A percentile compares a stretch with the other conserved stretches of the same genome.
Evolutionary conservation across 1,284 basidiomycete species (phyloP).

Genomic region (Violaceomyces palustris): DNA sequence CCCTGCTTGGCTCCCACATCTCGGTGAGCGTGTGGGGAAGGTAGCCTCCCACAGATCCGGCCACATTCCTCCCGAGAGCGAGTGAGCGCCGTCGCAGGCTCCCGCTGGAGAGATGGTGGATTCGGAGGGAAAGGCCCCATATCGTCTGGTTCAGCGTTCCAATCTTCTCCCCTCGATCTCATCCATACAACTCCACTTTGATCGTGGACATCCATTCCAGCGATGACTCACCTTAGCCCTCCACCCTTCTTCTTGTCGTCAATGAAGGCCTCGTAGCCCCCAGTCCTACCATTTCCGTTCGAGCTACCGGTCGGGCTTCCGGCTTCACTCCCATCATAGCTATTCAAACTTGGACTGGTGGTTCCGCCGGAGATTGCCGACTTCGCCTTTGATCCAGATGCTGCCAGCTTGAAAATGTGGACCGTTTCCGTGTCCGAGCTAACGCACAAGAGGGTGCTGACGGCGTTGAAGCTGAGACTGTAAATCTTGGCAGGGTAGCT

Average conservation of each 20-base stretch:
- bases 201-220: too few species aligned
- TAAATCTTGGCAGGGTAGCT: conserved; percentile 81
- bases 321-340: conserved; percentile 9
- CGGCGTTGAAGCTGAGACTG: conserved; percentile 84
- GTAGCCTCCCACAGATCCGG: conserved; percentile 72
- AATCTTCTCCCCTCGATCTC: too few species aligned
- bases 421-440: conserved; percentile 91
- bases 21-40: conserved; percentile 85
- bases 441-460: conserved; percentile 78
- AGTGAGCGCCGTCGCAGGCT: conserved; percentile 62
- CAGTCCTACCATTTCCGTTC: conserved; percentile 15
- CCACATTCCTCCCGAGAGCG: conserved; percentile 31
- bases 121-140: too few species aligned
- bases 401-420: conserved; percentile 83
- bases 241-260: conserved; percentile 43
- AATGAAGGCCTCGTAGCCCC: conserved; percentile 54
- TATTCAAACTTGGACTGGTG: conserved; percentile 4
- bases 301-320: conserved; percentile 7
- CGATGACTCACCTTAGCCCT: conserved; percentile 10
- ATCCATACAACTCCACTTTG: too few species aligned
- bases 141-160: too few species aligned
- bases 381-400: neutral
- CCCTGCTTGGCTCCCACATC: conserved; percentile 93
- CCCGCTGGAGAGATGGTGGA: conserved; percentile 2
- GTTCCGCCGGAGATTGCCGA: conserved; percentile 19